Percentiles rank a stretch among this genome's conserved stretches.
phyloP scores from a whole-genome alignment of 1,139 yeast genomes.

The Yamadazyma membranifaciens region DNA sequence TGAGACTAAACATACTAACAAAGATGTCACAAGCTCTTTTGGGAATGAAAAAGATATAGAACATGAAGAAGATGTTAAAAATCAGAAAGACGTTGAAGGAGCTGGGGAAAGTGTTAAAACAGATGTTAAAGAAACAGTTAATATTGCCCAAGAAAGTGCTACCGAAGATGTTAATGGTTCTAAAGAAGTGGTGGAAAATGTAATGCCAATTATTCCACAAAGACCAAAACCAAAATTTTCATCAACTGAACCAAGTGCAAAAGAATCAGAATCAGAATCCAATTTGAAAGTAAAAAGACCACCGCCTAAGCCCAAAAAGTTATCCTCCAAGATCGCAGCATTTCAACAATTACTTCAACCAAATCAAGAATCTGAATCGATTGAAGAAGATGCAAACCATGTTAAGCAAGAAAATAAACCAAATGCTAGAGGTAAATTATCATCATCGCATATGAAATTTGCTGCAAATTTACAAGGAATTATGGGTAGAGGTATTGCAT shows the following conservation, averaged over 20 bases:
- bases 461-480: slow-evolving; percentile 58
- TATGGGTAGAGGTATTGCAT: slow-evolving; percentile 52
- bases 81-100: too few relatives aligned
- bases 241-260: slow-evolving; percentile 10
- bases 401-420: neutral
- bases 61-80: too few relatives aligned
- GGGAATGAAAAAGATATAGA: slow-evolving; percentile 2
- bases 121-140: too few relatives aligned
- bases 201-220: slow-evolving; percentile 17
- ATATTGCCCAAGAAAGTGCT: too few relatives aligned
- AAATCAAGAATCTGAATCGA: slow-evolving; percentile 6
- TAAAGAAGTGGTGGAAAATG: too few relatives aligned
- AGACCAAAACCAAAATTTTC: slow-evolving; percentile 12
- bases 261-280: slow-evolving; percentile 9
- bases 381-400: neutral
- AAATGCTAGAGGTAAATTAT: slow-evolving; percentile 17
- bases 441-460: slow-evolving; percentile 42
- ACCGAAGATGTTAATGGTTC: neutral
- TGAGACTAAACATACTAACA: neutral
- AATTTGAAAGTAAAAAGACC: slow-evolving; percentile 7
- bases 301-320: slow-evolving; percentile 74
- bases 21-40: neutral
- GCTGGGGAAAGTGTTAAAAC: too few relatives aligned
- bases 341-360: slow-evolving; percentile 61
- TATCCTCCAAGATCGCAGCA: slow-evolving; percentile 75